A percentile compares a stretch with the other conserved stretches of the same genome.
Evolutionary conservation across 768 basidiomycete genomes (phyloP).

Genomic region (Trametes elegans): DNA sequence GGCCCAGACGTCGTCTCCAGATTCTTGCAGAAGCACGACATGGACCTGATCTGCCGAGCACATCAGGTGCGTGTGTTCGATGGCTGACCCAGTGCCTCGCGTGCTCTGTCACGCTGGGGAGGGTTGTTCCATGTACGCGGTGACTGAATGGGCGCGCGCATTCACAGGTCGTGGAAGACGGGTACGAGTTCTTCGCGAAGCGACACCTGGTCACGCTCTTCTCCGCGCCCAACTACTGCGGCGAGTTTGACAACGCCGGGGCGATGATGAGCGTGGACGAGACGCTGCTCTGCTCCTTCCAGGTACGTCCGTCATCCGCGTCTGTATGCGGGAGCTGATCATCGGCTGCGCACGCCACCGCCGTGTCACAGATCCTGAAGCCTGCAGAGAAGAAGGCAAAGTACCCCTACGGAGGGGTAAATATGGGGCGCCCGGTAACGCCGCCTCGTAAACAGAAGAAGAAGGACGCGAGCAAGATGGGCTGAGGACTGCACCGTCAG

Average conservation of each 20-base stretch:
- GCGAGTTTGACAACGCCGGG: slow-evolving; percentile 98
- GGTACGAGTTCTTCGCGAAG: slow-evolving; percentile 99
- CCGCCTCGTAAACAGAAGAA: slow-evolving; percentile 98
- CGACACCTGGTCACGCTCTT: slow-evolving; percentile 95
- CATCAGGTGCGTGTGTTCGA: slow-evolving; percentile 72
- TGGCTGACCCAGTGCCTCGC: neutral
- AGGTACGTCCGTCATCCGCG: slow-evolving; percentile 46
- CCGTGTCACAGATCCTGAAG: slow-evolving; percentile 77
- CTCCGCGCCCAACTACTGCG: slow-evolving; percentile 93
- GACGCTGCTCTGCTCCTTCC: slow-evolving; percentile 96
- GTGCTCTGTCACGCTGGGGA: neutral
- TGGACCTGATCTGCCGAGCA: slow-evolving; percentile 98
- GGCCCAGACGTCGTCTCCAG: slow-evolving; percentile 97
- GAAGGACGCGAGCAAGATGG: slow-evolving; percentile 75
- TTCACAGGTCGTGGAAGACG: slow-evolving; percentile 91
- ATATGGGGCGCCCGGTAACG: slow-evolving; percentile 85
- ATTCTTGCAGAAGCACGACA: slow-evolving; percentile 99
- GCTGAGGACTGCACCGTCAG: slow-evolving; percentile 29
- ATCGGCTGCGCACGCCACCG: neutral
- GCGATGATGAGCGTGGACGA: slow-evolving; percentile 99
- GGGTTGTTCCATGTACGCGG: neutral
- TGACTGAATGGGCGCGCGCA: slow-evolving; percentile 1
- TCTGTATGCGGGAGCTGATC: neutral
- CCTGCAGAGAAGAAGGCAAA: slow-evolving; percentile 99
- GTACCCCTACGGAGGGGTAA: slow-evolving; percentile 85